Percentiles rank a stretch among this genome's conserved stretches.
Evolutionary conservation across 352 stramenopile genomes (phyloP).

Genomic region (Pythium vanterpoolii): DNA sequence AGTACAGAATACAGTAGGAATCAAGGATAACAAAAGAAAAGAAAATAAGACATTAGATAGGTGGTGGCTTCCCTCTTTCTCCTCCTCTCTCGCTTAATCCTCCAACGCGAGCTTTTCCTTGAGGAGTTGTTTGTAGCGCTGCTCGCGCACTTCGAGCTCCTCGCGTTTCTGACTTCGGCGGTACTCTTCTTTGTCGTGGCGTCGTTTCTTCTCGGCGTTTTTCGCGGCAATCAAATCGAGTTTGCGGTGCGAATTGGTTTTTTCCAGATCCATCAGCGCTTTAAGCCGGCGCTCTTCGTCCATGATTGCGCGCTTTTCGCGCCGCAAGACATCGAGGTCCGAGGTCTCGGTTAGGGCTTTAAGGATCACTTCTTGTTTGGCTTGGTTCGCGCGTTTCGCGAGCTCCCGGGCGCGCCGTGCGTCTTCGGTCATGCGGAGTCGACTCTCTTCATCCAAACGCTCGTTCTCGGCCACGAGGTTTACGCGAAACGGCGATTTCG

Average conservation of each 20-base stretch:
- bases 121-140: slow-evolving; percentile 67
- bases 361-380: slow-evolving; percentile 93
- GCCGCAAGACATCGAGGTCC: slow-evolving; percentile 89
- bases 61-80: neutral
- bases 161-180: slow-evolving; percentile 59
- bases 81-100: slow-evolving; percentile 7
- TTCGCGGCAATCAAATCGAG: slow-evolving; percentile 88
- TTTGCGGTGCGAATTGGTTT: slow-evolving; percentile 91
- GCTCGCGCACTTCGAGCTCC: slow-evolving; percentile 59
- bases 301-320: slow-evolving; percentile 94
- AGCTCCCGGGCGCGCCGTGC: slow-evolving; percentile 53
- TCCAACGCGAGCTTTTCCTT: slow-evolving; percentile 82
- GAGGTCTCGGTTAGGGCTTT: slow-evolving; percentile 87
- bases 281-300: slow-evolving; percentile 93
- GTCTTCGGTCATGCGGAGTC: slow-evolving; percentile 78
- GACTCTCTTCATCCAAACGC: slow-evolving; percentile 89
- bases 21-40: neutral
- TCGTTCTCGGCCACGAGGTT: slow-evolving; percentile 94
- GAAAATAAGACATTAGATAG: neutral
- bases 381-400: slow-evolving; percentile 72
- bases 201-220: slow-evolving; percentile 88
- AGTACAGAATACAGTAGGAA: neutral
- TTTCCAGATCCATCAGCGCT: slow-evolving; percentile 92
- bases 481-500: slow-evolving; percentile 90
- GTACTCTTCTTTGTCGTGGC: slow-evolving; percentile 88